phyloP scores from a whole-genome alignment of 176 grass and related monocot species.

The Calamus simplicifolius region DNA sequence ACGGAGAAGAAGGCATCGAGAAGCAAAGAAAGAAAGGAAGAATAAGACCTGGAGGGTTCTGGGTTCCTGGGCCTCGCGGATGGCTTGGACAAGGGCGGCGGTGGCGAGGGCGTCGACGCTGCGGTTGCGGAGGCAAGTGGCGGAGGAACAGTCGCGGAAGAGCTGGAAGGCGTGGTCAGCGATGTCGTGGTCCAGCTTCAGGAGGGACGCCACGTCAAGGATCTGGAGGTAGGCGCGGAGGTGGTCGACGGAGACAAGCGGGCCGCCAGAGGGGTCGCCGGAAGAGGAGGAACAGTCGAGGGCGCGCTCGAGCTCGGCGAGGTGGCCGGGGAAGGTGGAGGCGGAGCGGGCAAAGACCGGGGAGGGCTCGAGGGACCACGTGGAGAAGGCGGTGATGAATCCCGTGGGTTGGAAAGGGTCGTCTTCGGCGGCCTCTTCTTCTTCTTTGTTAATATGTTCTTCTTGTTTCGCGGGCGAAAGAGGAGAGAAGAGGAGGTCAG shows the following conservation, averaged over 20 bases:
- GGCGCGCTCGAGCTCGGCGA: slow-evolving; percentile 89
- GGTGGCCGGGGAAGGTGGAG: slow-evolving; percentile 83
- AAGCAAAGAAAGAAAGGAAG: too few species aligned
- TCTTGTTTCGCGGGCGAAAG: neutral
- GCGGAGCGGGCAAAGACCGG: slow-evolving; percentile 75
- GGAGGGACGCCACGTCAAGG: slow-evolving; percentile 76
- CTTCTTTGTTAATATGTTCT: too few species aligned
- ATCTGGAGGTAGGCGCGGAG: slow-evolving; percentile 98
- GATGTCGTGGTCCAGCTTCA: slow-evolving; percentile 71
- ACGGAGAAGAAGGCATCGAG: too few species aligned
- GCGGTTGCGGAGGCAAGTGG: slow-evolving; percentile 85
- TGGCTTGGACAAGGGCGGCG: slow-evolving; percentile 89
- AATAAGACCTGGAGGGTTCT: slow-evolving; percentile 72
- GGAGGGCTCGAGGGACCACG: slow-evolving; percentile 76
- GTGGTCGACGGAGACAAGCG: slow-evolving; percentile 83
- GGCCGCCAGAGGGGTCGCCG: slow-evolving; percentile 40
- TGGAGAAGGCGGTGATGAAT: slow-evolving; percentile 92
- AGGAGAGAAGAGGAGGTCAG: slow-evolving; percentile 49
- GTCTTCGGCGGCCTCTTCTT: slow-evolving; percentile 13
- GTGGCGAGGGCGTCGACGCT: slow-evolving; percentile 89
- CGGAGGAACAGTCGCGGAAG: slow-evolving; percentile 82
- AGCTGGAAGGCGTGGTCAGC: slow-evolving; percentile 91
- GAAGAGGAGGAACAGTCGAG: slow-evolving; percentile 49
- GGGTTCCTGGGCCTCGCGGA: slow-evolving; percentile 88
- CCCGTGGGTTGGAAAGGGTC: slow-evolving; percentile 86